These are phyloP conservation scores for Mycena belliarum DNA, from an alignment of 768 basidiomycete species.

Conservation along the genomic window DNA sequence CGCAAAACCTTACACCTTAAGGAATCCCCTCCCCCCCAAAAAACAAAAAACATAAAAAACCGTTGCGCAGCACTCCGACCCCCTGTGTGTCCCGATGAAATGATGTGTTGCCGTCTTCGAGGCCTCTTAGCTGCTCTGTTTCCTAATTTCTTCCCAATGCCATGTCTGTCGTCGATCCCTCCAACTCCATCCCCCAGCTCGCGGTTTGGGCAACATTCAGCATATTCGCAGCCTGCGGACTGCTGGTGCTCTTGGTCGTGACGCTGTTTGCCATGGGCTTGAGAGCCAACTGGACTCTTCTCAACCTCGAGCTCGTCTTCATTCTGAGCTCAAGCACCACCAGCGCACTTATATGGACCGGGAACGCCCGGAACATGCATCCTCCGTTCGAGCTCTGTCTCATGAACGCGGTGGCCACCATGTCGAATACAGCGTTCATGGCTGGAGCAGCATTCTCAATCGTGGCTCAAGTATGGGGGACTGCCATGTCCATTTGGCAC, in stretches of 20 bases:
- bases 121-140: not conserved
- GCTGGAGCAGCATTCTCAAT: constrained; percentile 8
- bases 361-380: constrained; percentile 7
- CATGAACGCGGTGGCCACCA: constrained; percentile 3
- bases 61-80: no score
- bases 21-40: no score
- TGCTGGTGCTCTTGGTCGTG: constrained; percentile 1
- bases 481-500: constrained; percentile 4
- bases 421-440: constrained; percentile 8
- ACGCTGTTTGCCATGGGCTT: constrained; percentile 1
- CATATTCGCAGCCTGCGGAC: constrained; percentile 1
- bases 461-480: constrained; percentile 5
- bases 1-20: no score
- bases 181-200: constrained; percentile 8
- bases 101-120: not conserved
- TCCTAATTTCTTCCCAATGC: not conserved
- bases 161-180: constrained; percentile 11
- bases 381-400: constrained; percentile 15
- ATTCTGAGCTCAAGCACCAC: not conserved
- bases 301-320: constrained; percentile 15
- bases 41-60: no score
- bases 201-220: constrained; percentile 8
- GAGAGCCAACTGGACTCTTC: not conserved
- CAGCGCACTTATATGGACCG: constrained; percentile 14
- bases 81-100: no score